Evolutionary conservation across 148 eudicot species (phyloP).

Genomic region (Euryodendron excelsum): DNA sequence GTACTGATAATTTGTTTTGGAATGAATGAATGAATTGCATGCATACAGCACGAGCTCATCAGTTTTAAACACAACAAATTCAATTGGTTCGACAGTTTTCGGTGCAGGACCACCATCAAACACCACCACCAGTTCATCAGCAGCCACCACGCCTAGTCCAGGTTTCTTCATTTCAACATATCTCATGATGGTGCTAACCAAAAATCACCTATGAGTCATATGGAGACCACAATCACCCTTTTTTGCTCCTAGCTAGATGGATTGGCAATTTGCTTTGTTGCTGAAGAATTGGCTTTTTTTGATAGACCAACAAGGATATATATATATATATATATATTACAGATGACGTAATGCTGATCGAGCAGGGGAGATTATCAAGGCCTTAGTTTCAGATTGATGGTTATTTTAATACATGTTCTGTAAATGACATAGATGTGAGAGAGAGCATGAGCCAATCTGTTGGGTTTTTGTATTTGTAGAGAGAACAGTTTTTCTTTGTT

Average conservation of each 20-base stretch:
- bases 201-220: not conserved
- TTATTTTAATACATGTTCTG: not conserved
- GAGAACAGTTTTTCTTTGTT: too few species aligned
- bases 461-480: too few species aligned
- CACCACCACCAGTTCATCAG: constrained; percentile 39
- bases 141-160: constrained; percentile 8
- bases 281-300: constrained; percentile 15
- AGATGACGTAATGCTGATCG: constrained; percentile 2
- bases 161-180: not conserved
- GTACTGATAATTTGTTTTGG: too few species aligned
- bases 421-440: not conserved
- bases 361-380: not conserved
- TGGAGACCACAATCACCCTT: not conserved
- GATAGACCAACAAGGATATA: constrained; percentile 2
- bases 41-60: constrained; percentile 91
- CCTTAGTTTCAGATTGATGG: too few species aligned
- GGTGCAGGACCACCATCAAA: constrained; percentile 64
- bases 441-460: not conserved
- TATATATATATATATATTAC: too few species aligned
- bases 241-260: not conserved
- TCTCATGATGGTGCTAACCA: constrained; percentile 14
- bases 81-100: constrained; percentile 67
- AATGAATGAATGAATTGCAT: too few species aligned
- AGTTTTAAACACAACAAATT: constrained; percentile 69
- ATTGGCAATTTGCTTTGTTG: constrained; percentile 7